phyloP scores from a whole-genome alignment of 176 grass and related monocot genomes.

The Themeda triandra region DNA sequence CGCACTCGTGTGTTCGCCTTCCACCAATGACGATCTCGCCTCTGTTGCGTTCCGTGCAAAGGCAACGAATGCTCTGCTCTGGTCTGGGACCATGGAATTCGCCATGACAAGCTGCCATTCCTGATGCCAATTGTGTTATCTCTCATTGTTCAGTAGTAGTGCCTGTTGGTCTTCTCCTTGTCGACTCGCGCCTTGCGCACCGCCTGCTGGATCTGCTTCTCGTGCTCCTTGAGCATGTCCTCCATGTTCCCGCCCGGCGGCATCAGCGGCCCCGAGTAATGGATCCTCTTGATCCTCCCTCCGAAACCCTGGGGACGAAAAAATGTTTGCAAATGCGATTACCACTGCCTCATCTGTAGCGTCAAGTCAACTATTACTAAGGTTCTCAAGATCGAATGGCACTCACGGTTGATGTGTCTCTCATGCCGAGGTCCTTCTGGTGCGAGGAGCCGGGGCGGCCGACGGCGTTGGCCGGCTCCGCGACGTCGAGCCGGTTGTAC shows the following conservation, averaged over 20 bases:
- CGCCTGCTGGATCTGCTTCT: slow-evolving; percentile 68
- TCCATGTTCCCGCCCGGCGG: slow-evolving; percentile 64
- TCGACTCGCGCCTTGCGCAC: slow-evolving; percentile 58
- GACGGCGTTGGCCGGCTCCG: slow-evolving; percentile 15
- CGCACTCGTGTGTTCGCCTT: neutral
- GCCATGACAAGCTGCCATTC: neutral
- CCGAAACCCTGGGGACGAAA: slow-evolving; percentile 26
- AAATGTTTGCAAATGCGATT: too few relatives aligned
- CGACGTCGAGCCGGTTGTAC: too few relatives aligned
- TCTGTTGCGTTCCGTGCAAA: neutral
- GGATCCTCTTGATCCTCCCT: slow-evolving; percentile 48
- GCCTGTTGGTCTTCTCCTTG: slow-evolving; percentile 45
- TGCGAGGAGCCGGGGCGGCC: slow-evolving; percentile 38
- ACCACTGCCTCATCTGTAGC: neutral
- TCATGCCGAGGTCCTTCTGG: slow-evolving; percentile 47
- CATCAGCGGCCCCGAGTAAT: slow-evolving; percentile 72
- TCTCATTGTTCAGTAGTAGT: slow-evolving; percentile 19
- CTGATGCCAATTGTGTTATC: neutral
- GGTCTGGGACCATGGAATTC: slow-evolving; percentile 9
- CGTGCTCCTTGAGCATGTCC: slow-evolving; percentile 73
- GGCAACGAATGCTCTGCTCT: neutral
- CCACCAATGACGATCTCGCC: neutral
- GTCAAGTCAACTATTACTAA: neutral
- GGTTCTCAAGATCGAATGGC: neutral
- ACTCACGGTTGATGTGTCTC: slow-evolving; percentile 48